Evolutionary conservation across 2,329 filamentous ascomycete genomes (phyloP).

Genomic region (Aspergillus phoenicis): DNA sequence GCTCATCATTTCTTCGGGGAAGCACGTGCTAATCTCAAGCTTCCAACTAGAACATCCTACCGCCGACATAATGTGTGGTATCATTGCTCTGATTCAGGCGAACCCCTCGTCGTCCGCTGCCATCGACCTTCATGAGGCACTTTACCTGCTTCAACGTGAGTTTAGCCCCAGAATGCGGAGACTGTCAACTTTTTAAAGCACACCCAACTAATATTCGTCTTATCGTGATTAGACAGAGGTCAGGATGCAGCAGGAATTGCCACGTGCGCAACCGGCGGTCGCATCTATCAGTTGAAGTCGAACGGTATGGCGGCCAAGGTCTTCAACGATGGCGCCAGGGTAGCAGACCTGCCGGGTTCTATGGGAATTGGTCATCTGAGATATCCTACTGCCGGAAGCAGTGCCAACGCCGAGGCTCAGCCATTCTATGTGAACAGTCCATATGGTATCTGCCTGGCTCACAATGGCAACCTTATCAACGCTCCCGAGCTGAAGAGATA

Average conservation of each 20-base stretch:
- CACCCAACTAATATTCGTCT: constrained; percentile 33
- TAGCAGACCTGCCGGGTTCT: constrained; percentile 75
- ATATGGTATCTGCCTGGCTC: constrained; percentile 77
- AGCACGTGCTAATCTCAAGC: constrained; percentile 22
- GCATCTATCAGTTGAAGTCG: constrained; percentile 87
- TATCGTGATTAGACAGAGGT: constrained; percentile 59
- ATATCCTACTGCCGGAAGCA: constrained; percentile 87
- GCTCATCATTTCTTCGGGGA: constrained; percentile 9
- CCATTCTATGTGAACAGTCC: constrained; percentile 91
- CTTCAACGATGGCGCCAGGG: constrained; percentile 75
- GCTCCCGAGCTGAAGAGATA: constrained; percentile 68
- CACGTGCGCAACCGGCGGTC: constrained; percentile 71
- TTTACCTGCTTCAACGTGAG: constrained; percentile 68
- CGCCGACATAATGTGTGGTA: constrained; percentile 60
- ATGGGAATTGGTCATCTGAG: constrained; percentile 85
- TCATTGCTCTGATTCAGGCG: constrained; percentile 63
- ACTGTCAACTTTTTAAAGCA: constrained; percentile 9
- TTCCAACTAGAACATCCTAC: constrained; percentile 25
- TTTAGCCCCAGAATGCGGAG: constrained; percentile 13
- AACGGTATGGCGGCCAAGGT: constrained; percentile 85
- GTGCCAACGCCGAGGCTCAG: constrained; percentile 81
- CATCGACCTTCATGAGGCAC: constrained; percentile 68
- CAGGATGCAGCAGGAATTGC: constrained; percentile 90
- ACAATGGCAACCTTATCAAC: constrained; percentile 91
- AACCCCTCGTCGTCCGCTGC: constrained; percentile 57